Evolutionary conservation across 2,329 filamentous ascomycete genomes (phyloP), one percentile per base, ranked within the genome.

Genomic region (Paraphaeosphaeria minitans): DNA sequence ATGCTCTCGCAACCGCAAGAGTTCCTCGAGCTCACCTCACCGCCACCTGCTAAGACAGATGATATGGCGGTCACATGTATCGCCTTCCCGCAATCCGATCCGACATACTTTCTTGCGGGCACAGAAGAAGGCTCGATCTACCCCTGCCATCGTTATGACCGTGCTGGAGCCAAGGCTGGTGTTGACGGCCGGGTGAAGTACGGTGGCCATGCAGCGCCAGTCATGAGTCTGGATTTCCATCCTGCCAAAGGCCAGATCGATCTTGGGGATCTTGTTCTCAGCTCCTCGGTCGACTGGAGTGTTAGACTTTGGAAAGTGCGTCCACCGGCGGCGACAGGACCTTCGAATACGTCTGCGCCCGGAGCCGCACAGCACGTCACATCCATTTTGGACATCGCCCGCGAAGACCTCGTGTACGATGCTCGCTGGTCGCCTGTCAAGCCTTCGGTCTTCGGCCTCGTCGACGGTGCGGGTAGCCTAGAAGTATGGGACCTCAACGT

Each of bases 1-100:
- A 98, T 99, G 87, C 90, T 99, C 60, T 92, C 94, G 0, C 92
- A 97, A 77, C 95, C 95, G 0, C 94, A 98, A 78, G 95, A 99
- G 80, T 89, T 93, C 56, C 86, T 99, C 43, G 92, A 96, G 70
- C 84, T 99, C 13, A 89, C 89, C 59, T 91, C 93, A 2, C 94
- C 94, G 3, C 88, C 89, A 16, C 92, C 94, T 6, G 77, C 80
- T 5, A 89, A 91, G 67, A 94, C 93, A 4, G 96, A 99, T 78
- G 95, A 99, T 71, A 88, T 99, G 51, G 93, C 93, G 55, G 95
- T 96, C 2, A 97, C 92, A 0, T 96, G 91, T 77, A 91, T 99
- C 79, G 91, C 92, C 16, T 99, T 99, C 79, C 95, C 95, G 0
- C 88, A 94, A 70, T 90, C 93, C 0, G 96, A 99, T 71, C 95